These are phyloP conservation scores for Globisporangium spiculum DNA, from an alignment of 352 stramenopile species.

Conservation along the genomic window DNA sequence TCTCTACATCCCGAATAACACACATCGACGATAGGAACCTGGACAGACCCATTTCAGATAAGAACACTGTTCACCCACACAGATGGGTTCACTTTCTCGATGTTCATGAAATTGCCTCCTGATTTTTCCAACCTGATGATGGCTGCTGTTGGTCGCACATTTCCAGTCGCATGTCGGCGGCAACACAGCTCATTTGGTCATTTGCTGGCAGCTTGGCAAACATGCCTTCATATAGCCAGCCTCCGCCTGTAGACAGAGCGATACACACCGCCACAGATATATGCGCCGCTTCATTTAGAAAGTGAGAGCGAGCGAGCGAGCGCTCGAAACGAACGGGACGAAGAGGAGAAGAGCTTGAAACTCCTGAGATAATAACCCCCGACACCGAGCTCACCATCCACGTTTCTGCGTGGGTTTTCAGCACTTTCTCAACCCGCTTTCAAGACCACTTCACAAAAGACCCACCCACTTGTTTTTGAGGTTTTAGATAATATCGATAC, in stretches of 20 bases:
- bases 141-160: background rate
- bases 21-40: background rate
- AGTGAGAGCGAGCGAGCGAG: background rate
- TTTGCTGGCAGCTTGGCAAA: background rate
- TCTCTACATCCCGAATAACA: background rate
- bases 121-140: background rate
- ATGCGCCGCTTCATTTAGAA: background rate
- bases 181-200: background rate
- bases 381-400: background rate
- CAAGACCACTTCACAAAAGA: background rate
- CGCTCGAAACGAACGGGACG: no score
- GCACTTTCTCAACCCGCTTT: background rate
- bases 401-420: background rate
- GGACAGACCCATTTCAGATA: background rate
- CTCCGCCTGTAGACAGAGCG: background rate
- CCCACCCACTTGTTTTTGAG: background rate
- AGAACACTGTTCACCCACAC: background rate
- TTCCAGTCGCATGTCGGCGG: background rate
- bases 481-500: background rate
- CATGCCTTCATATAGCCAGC: background rate
- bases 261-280: background rate
- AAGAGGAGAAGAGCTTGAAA: background rate
- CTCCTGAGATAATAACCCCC: background rate
- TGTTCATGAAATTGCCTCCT: background rate
- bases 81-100: background rate